A percentile compares a stretch with the other conserved stretches of the same genome.
Conservation (phyloP, 306 rosid species). For the Hippophae rhamnoides region DNA sequence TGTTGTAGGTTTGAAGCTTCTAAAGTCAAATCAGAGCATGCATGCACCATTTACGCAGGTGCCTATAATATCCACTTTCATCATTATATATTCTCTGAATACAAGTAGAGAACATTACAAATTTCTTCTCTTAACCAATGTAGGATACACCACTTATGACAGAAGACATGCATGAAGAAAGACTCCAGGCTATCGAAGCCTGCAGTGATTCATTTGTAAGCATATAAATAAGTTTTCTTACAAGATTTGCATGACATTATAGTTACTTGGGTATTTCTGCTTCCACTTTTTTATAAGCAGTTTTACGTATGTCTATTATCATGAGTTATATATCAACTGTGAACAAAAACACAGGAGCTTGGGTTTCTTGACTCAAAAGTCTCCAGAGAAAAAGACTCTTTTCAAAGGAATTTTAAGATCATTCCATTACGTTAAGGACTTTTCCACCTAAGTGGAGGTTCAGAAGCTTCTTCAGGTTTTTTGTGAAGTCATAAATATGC, state of each 20-base stretch:
- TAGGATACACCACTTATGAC: conserved; percentile 94
- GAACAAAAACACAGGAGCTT: too few species aligned
- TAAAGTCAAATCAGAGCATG: conserved; percentile 72
- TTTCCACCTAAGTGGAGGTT: too few species aligned
- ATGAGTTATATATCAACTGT: too few species aligned
- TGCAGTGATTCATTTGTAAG: conserved; percentile 86
- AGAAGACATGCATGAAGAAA: conserved; percentile 99
- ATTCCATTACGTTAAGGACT: too few species aligned
- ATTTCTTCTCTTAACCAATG: conserved; percentile 14
- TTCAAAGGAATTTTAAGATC: too few species aligned
- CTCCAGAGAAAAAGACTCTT: too few species aligned
- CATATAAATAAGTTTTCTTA: neutral
- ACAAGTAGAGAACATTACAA: conserved; percentile 17
- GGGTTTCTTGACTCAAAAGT: too few species aligned
- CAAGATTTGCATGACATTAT: neutral
- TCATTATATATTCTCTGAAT: conserved; percentile 15
- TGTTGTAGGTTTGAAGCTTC: conserved; percentile 62
- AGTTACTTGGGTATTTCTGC: too few species aligned
- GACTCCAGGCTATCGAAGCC: conserved; percentile 88
- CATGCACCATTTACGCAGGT: conserved; percentile 95
- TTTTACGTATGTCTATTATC: too few species aligned
- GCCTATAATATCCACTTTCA: conserved; percentile 22
- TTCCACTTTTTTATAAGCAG: too few species aligned
- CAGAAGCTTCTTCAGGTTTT: too few species aligned
- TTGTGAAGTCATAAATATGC: too few species aligned